These are phyloP conservation scores for Sarocladium brachiariae DNA, from an alignment of 2,329 filamentous ascomycete species.

Conservation along the genomic window DNA sequence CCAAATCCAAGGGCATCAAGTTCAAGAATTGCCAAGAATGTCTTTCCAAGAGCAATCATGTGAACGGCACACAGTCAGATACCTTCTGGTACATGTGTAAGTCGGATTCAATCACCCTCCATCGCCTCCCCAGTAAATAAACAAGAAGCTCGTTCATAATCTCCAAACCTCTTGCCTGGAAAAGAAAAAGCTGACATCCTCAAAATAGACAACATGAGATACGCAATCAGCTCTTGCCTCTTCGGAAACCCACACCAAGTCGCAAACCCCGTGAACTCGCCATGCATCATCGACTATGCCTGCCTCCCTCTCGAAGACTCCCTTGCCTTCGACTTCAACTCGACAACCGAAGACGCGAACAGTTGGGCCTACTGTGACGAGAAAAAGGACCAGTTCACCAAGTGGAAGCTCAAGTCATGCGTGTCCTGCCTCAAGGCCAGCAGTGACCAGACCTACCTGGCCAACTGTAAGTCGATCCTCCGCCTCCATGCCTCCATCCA, in stretches of 20 bases:
- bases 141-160: too few relatives aligned
- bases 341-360: conserved; percentile 14
- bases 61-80: conserved; percentile 33
- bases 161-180: too few relatives aligned
- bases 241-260: conserved; percentile 28
- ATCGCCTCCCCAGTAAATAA: too few relatives aligned
- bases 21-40: conserved; percentile 41
- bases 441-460: conserved; percentile 32
- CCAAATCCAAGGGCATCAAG: conserved; percentile 32
- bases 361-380: conserved; percentile 36
- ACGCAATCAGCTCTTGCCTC: conserved; percentile 39
- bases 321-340: conserved; percentile 26
- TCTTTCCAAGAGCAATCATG: conserved; percentile 36
- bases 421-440: conserved; percentile 36
- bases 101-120: too few relatives aligned
- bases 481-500: background rate
- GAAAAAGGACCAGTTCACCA: conserved; percentile 25
- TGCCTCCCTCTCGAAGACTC: conserved; percentile 34
- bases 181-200: background rate
- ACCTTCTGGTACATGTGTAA: conserved; percentile 41
- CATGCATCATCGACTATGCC: conserved; percentile 34
- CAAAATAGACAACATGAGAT: conserved; percentile 41
- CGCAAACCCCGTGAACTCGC: conserved; percentile 23
- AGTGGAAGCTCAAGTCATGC: conserved; percentile 28
- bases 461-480: conserved; percentile 38